Conservation (phyloP, 169 alveolate species). For the Plasmodium reichenowi region DNA sequence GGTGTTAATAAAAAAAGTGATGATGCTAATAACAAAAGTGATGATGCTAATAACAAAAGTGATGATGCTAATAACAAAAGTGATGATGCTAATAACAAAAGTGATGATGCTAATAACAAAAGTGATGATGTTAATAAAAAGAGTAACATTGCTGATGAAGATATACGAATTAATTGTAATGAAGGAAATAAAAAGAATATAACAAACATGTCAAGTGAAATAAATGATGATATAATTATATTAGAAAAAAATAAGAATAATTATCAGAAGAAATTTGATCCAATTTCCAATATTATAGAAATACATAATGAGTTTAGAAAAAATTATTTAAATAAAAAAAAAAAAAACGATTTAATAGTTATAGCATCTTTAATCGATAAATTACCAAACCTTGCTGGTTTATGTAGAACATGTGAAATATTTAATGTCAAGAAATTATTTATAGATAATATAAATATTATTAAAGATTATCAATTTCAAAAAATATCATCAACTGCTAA, state of each 20-base stretch:
- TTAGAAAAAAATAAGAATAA: conserved; percentile 29
- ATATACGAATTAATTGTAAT: neutral
- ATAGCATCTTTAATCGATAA: conserved; percentile 92
- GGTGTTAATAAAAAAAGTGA: neutral
- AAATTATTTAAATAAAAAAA: conserved; percentile 75
- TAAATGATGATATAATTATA: neutral
- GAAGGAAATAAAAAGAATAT: neutral
- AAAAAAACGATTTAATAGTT: conserved; percentile 88
- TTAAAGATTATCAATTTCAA: conserved; percentile 86
- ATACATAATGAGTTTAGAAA: conserved; percentile 31
- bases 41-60: neutral
- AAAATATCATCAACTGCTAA: conserved; percentile 92
- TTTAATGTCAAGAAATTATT: conserved; percentile 85
- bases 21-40: neutral
- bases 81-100: neutral
- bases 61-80: neutral
- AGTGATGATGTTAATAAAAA: neutral
- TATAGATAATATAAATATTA: conserved; percentile 77
- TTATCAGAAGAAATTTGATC: conserved; percentile 80
- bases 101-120: no score
- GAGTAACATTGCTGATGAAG: neutral
- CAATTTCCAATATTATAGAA: conserved; percentile 10
- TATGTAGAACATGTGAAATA: conserved; percentile 93
- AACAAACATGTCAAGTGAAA: neutral
- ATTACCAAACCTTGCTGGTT: conserved; percentile 93